Evolutionary conservation across 1,139 yeast genomes (phyloP).

Genomic region (Geotrichum citri-aurantii): DNA sequence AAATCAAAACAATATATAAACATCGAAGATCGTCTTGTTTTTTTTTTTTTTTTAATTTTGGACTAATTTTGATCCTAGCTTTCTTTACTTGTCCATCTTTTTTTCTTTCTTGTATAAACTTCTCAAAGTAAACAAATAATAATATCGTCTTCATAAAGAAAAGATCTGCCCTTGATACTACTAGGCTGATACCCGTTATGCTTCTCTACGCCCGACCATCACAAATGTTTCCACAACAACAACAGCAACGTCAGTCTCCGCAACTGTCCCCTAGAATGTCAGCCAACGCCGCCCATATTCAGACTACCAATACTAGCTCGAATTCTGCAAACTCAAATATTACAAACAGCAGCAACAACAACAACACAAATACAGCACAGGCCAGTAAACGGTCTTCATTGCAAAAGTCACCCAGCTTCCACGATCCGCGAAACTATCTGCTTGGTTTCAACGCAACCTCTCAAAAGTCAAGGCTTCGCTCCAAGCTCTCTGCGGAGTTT

Average conservation of each 20-base stretch:
- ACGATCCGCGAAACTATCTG: conserved; percentile 5
- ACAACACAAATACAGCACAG: background rate
- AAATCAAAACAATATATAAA: background rate
- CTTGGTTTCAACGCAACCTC: background rate
- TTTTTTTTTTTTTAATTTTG: background rate
- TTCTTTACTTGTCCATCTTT: too few relatives aligned
- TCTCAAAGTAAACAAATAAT: background rate
- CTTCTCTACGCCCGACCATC: background rate
- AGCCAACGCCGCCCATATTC: background rate
- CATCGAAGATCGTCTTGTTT: background rate
- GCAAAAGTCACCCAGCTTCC: background rate
- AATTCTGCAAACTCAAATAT: background rate
- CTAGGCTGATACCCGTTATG: background rate
- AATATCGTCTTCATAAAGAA: background rate
- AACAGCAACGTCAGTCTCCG: background rate
- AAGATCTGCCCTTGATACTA: background rate
- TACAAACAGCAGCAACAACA: background rate
- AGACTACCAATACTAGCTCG: background rate
- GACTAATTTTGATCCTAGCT: too few relatives aligned
- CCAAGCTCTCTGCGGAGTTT: background rate
- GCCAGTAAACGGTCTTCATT: background rate
- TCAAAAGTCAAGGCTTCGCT: background rate
- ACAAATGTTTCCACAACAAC: background rate
- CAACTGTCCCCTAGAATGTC: background rate
- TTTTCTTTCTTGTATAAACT: background rate